phyloP scores from a whole-genome alignment of 345 rosid species.

The Eutrema japonicum region DNA sequence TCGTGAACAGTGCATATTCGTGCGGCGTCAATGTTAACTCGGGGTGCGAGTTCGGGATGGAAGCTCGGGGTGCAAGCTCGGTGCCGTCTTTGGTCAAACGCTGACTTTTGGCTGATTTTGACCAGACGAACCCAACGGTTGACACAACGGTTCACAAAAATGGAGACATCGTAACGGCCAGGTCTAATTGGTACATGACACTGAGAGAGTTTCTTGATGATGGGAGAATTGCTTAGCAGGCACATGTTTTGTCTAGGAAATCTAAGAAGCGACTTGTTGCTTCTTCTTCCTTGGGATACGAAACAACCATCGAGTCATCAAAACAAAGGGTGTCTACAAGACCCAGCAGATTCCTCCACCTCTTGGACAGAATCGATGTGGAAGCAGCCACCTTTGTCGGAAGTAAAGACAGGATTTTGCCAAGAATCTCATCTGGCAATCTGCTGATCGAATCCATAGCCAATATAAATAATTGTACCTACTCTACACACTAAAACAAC shows the following conservation, averaged over 20 bases:
- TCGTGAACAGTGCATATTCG: too few relatives aligned
- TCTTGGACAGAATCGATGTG: neutral
- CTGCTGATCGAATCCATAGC: neutral
- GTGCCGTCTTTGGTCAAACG: too few relatives aligned
- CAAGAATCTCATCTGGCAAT: constrained; percentile 2
- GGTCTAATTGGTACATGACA: neutral
- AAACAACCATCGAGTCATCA: neutral
- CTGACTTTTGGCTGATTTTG: too few relatives aligned
- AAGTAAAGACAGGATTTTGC: constrained; percentile 4
- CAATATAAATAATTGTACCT: too few relatives aligned
- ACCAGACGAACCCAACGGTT: neutral
- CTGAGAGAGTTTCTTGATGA: constrained; percentile 6
- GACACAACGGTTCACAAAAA: too few relatives aligned
- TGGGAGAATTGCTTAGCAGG: neutral
- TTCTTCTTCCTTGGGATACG: neutral
- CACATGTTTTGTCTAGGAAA: neutral
- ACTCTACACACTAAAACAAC: too few relatives aligned
- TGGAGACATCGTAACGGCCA: too few relatives aligned
- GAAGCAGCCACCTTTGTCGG: constrained; percentile 8
- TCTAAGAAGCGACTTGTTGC: neutral
- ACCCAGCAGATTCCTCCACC: constrained; percentile 2
- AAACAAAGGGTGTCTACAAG: neutral
- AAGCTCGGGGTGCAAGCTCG: too few relatives aligned
- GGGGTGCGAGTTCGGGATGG: too few relatives aligned
- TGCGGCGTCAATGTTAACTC: too few relatives aligned